Base-by-base conservation (phyloP, 2,329 filamentous ascomycete species). In the Neonectria neomacrospora region DNA sequence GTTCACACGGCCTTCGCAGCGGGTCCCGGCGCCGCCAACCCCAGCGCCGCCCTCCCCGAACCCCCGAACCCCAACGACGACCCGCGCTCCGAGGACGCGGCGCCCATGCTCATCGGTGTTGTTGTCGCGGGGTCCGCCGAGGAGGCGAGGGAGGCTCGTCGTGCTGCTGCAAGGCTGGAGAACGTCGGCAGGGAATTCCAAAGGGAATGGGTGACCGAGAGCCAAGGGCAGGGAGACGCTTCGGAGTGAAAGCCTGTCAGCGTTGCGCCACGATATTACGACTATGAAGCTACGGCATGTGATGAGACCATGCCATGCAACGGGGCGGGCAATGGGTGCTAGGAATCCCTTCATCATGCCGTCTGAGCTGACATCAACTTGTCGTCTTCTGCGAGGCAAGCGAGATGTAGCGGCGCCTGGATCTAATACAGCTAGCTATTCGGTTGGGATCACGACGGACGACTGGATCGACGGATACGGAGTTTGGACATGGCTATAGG, bases 131-230 rank as follows among this genome's bases (percentile, higher is more conserved):
- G 79, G 5, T 78, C 78, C 3, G 76, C 81, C 1, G 81, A 84
- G 41, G 80, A 85, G 8, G 78, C 80, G 10, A 74, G 75, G 28
- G 85, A 88, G 61, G 87, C 86, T 2, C 80, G 84, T 10, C 80
- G 83, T 48, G 85, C 86, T 1, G 83, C 84, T 0, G 81, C 80
- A 0, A 79, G 81, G 59, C 73, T 90, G 11, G 86, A 89, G 76
- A 80, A 80, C 55, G 78, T 88, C 3, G 87, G 84, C 1, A 77
- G 81, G 61, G 81, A 83, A 50, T 83, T 89, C 51, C 87, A 89
- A 72, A 76, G 77, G 26, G 82, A 84, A 63, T 88, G 86, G 85
- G 73, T 75, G 1, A 69, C 71, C 22, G 74, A 78, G 54, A 72
- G 63, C 45, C 63, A 71, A 42, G 74, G 64, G 53, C 66, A 66